A percentile compares a stretch with the other conserved stretches of the same genome.
phyloP scores from a whole-genome alignment of 2,329 filamentous ascomycete genomes.

The Rhinocladiella mackenziei region DNA sequence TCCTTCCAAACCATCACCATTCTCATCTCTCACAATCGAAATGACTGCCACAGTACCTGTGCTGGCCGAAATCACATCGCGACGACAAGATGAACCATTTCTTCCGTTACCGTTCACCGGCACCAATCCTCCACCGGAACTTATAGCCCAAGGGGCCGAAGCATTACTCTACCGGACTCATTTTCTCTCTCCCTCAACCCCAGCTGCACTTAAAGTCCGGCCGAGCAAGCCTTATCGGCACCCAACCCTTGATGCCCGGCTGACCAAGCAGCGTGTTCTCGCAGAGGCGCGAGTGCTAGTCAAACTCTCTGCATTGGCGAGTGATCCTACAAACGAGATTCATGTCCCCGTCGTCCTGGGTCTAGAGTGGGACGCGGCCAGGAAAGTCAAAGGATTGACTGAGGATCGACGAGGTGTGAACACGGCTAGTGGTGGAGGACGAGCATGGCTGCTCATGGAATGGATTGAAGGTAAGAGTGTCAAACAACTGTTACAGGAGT shows the following conservation, averaged over 20 bases:
- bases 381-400: conserved; percentile 50
- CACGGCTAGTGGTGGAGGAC: conserved; percentile 57
- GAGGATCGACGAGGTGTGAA: conserved; percentile 53
- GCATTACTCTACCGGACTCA: conserved; percentile 85
- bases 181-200: conserved; percentile 64
- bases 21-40: too few species aligned
- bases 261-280: conserved; percentile 81
- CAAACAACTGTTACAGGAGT: conserved; percentile 64
- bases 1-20: too few species aligned
- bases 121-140: conserved; percentile 58
- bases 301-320: conserved; percentile 56
- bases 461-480: conserved; percentile 75
- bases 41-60: too few species aligned
- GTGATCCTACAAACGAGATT: conserved; percentile 47
- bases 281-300: conserved; percentile 83
- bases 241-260: conserved; percentile 76
- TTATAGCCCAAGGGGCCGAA: conserved; percentile 93
- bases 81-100: conserved; percentile 25
- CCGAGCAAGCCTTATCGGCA: conserved; percentile 90
- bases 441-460: conserved; percentile 77
- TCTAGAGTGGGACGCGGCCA: conserved; percentile 49
- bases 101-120: conserved; percentile 64
- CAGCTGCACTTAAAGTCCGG: conserved; percentile 84
- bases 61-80: not conserved
- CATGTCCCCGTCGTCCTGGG: conserved; percentile 77